Evolutionary conservation across 164 flowering plant genomes (phyloP), one percentile per base, ranked within the genome.

Genomic region (Litsea cubeba): DNA sequence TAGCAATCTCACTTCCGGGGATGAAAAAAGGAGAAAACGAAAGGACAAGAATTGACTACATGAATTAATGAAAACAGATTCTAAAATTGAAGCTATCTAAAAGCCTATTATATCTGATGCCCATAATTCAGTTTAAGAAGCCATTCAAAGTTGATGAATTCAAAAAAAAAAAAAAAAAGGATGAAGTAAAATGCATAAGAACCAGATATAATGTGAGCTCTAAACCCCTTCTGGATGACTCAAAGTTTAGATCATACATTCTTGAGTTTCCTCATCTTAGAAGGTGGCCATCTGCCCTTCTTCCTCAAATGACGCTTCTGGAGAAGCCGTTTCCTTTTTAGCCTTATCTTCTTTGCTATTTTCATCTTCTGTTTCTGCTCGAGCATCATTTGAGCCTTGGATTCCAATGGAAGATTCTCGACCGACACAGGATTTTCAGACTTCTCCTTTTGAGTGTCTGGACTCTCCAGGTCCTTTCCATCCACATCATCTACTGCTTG

Each of bases 251-350:
- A 28, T 88, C 86, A 93, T 25, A 91, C 94, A 76, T 91, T 93
- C 83, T 89, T 89, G 83, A 81, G 76, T 86, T 91, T 91, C 87
- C 88, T 95, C 94, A 93, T 83, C 89, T 93, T 95, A 1, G 97
- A 90, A 80, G 97, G 99, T 11, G 99, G 97, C 99, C 99, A 95
- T 75, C 97, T 76, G 1, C 97, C 97, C 88, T 91, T 93, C 93
- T 95, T 93, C 86, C 99, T 90, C 89, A 95, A 35, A 20, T 72
- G 78, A 1, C 97, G 83, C 78, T 95, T 95, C 50, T 89, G 87
- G 24, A 93, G 84, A 17, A 95, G 97, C 72, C 91, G 75, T 78
- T 91, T 93, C 76, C 99, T 87, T 32, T 90, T 74, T 26, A 91
- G 87, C 82, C 97, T 82, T 17, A 90, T 84, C 85, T 93, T 93